A percentile compares a stretch with the other conserved stretches of the same genome.
These are phyloP conservation scores for Guadua angustifolia DNA, from an alignment of 176 grass and related monocot genomes.

Conservation along the genomic window DNA sequence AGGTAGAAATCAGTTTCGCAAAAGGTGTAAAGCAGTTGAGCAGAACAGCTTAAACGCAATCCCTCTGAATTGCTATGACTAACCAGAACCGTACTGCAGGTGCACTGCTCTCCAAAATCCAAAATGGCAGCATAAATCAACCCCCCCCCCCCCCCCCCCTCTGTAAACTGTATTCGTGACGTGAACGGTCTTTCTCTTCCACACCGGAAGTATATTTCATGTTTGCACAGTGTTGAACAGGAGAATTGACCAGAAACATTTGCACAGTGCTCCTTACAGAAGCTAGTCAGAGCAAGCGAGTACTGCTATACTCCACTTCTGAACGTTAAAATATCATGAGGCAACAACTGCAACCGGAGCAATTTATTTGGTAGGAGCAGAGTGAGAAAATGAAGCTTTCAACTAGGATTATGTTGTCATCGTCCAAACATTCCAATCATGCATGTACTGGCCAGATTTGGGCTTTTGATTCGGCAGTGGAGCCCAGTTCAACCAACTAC, in stretches of 20 bases:
- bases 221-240: not conserved
- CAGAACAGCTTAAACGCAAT: not conserved
- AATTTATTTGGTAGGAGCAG: not conserved
- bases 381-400: not conserved
- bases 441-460: not conserved
- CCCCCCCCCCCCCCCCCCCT: too few species aligned
- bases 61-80: not conserved
- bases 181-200: not conserved
- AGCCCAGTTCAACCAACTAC: slow-evolving; percentile 36
- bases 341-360: not conserved
- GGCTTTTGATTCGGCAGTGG: not conserved
- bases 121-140: not conserved
- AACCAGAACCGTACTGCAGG: not conserved
- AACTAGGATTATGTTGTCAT: not conserved
- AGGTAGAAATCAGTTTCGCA: not conserved
- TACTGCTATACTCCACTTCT: not conserved
- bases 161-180: not conserved
- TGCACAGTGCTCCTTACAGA: not conserved
- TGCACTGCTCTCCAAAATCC: not conserved
- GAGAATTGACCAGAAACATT: not conserved
- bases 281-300: not conserved
- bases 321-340: not conserved
- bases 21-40: not conserved
- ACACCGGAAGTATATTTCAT: not conserved
- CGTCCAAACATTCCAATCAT: slow-evolving; percentile 31